Conservation (phyloP, 179 eudicot species). For the Spergularia azorica region DNA sequence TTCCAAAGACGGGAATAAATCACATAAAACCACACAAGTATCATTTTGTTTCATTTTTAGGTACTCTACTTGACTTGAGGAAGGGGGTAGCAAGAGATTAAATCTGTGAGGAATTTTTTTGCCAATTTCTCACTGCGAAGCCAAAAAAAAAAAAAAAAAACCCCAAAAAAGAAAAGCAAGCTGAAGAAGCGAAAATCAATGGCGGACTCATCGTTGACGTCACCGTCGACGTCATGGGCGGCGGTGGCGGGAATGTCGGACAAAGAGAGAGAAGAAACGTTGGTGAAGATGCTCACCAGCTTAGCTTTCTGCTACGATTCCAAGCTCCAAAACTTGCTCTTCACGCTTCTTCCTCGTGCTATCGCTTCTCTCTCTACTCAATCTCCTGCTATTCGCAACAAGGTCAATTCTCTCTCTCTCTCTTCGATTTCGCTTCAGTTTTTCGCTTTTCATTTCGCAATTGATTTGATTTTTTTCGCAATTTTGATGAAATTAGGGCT, state of each 20-base stretch:
- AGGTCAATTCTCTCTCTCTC: constrained; percentile 39
- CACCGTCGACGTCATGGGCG: constrained; percentile 36
- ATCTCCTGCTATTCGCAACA: constrained; percentile 62
- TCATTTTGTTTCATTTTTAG: background rate
- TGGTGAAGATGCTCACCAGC: constrained; percentile 85
- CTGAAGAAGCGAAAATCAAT: constrained; percentile 29
- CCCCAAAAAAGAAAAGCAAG: too few relatives aligned
- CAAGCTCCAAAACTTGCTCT: constrained; percentile 72
- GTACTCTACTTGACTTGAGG: background rate
- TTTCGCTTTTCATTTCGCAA: background rate
- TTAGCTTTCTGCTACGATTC: constrained; percentile 89
- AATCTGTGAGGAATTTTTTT: too few relatives aligned
- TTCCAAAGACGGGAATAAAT: too few relatives aligned
- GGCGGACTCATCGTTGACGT: constrained; percentile 41
- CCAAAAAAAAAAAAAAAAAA: background rate
- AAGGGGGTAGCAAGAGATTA: background rate
- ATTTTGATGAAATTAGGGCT: constrained; percentile 8
- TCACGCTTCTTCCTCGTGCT: constrained; percentile 77
- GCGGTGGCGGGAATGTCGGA: constrained; percentile 53
- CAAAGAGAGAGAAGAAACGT: constrained; percentile 61
- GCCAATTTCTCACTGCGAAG: background rate
- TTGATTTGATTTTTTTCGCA: background rate
- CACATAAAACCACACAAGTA: too few relatives aligned
- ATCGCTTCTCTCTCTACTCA: constrained; percentile 64
- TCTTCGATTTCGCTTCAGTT: background rate